A percentile compares a stretch with the other conserved stretches of the same genome.
These are phyloP conservation scores for Pochonia chlamydosporia DNA, from an alignment of 2,329 filamentous ascomycete species.

Conservation along the genomic window DNA sequence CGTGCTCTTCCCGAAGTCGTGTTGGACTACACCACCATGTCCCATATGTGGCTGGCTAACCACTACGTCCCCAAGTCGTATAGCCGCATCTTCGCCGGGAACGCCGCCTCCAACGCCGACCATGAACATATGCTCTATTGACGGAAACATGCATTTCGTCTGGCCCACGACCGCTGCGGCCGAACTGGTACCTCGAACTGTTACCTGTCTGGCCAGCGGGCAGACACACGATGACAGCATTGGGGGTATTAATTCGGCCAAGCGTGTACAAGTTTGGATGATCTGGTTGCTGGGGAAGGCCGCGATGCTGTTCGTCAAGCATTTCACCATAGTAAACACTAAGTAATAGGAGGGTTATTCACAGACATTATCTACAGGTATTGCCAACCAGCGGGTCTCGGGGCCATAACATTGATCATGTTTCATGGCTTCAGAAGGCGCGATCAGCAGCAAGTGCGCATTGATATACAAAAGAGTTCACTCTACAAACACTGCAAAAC, in stretches of 20 bases:
- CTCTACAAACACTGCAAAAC: too few relatives aligned
- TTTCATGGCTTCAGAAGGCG: too few relatives aligned
- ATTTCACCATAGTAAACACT: too few relatives aligned
- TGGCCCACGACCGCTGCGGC: slow-evolving; percentile 23
- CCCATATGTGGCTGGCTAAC: slow-evolving; percentile 7
- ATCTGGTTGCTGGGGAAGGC: background rate
- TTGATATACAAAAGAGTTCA: too few relatives aligned
- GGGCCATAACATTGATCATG: too few relatives aligned
- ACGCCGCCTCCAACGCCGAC: slow-evolving; percentile 18
- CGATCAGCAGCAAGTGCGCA: too few relatives aligned
- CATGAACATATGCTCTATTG: slow-evolving; percentile 14
- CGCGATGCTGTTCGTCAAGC: background rate
- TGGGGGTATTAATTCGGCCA: slow-evolving; percentile 21
- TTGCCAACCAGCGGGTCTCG: too few relatives aligned
- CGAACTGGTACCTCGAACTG: slow-evolving; percentile 17
- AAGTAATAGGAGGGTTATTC: too few relatives aligned
- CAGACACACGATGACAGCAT: slow-evolving; percentile 23
- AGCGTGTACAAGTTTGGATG: slow-evolving; percentile 16
- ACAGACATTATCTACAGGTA: too few relatives aligned
- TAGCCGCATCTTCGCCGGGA: slow-evolving; percentile 3
- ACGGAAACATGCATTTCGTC: slow-evolving; percentile 25
- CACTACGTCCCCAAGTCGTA: slow-evolving; percentile 17
- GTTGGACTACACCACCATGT: slow-evolving; percentile 10
- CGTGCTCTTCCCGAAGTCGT: slow-evolving; percentile 10
- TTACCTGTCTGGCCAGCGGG: slow-evolving; percentile 26